These are phyloP conservation scores for Coemansia sp. DNA, from an alignment of 192 early-diverging fungal species.

Conservation along the genomic window DNA sequence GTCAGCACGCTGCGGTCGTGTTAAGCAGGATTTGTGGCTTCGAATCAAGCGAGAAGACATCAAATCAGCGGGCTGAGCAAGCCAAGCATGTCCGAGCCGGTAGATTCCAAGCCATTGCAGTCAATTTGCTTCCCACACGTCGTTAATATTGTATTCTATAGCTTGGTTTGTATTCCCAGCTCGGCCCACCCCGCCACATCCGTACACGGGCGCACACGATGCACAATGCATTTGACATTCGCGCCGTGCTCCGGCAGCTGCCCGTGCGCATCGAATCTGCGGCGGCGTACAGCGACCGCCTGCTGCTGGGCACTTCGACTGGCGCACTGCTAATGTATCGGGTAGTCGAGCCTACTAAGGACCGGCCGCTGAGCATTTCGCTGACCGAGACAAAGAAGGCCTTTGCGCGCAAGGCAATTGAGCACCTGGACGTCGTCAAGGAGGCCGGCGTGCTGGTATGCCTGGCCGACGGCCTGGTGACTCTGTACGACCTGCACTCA, in stretches of 20 bases:
- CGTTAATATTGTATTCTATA: conserved; percentile 2
- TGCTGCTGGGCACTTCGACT: conserved; percentile 65
- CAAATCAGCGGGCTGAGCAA: no score
- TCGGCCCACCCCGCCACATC: background rate
- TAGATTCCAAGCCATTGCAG: no score
- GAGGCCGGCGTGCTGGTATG: conserved; percentile 69
- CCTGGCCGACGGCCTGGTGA: conserved; percentile 67
- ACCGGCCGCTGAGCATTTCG: conserved; percentile 37
- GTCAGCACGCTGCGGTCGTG: no score
- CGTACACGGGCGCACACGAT: conserved; percentile 43
- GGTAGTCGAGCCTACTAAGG: conserved; percentile 35
- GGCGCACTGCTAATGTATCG: conserved; percentile 69
- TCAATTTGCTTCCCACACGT: background rate
- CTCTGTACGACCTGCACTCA: conserved; percentile 69
- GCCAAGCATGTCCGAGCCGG: no score
- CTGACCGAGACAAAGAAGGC: conserved; percentile 63
- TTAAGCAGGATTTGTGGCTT: no score
- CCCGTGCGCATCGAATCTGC: conserved; percentile 68
- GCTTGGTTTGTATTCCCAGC: background rate
- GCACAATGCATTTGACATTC: conserved; percentile 77
- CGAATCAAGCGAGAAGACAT: no score
- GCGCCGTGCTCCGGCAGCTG: conserved; percentile 68
- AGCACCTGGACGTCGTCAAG: conserved; percentile 71
- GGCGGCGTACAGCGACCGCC: conserved; percentile 62
- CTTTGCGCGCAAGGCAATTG: conserved; percentile 66